Evolutionary conservation across 2,329 filamentous ascomycete genomes (phyloP), one percentile per base, ranked within the genome.

Genomic region (Neoscytalidium dimidiatum): DNA sequence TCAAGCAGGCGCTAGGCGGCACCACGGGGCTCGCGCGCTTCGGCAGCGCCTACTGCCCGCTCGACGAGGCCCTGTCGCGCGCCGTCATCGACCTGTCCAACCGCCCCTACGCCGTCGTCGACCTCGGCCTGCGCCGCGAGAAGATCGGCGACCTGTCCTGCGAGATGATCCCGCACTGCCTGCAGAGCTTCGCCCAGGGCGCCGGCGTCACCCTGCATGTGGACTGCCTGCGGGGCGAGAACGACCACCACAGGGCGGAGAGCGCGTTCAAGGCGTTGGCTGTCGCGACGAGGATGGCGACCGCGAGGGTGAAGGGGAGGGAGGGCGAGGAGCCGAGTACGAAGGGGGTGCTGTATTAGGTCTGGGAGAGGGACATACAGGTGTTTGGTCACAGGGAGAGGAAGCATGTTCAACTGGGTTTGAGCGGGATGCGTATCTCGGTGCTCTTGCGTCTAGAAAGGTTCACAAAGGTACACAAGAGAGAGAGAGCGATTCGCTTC

Each of bases 181-280:
- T 99, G 75, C 88, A 96, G 83, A 95, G 91, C 81, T 99, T 97
- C 80, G 94, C 94, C 46, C 91, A 96, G 82, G 92, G 88, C 9
- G 92, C 93, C 3, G 90, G 92, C 28, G 85, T 97, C 62, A 99
- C 95, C n/a, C 82, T 98, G 74, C 95, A 99, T 82, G 92, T 99
- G 66, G 92, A 97, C 80, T 96, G 92, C 79, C 80, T 97, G 64
- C 87, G 92, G 68, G 95, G 95, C 61, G 87, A 91, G 68, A 99
- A 98, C 79, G 95, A 98, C 80, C 95, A 98, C 80, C 95, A 98
- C 82, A 85, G 94, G 66, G 94, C 95, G 9, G 95, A 98, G 86
- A 95, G 91, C 77, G 95, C 94, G 17, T 97, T 99, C 81, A 99
- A 99, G 86, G 95, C 95, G 52, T 80, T 98, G 70, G 95, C 95